These are phyloP conservation scores for Pseudofabraea citricarpa DNA, from an alignment of 2,329 filamentous ascomycete species.

Conservation along the genomic window DNA sequence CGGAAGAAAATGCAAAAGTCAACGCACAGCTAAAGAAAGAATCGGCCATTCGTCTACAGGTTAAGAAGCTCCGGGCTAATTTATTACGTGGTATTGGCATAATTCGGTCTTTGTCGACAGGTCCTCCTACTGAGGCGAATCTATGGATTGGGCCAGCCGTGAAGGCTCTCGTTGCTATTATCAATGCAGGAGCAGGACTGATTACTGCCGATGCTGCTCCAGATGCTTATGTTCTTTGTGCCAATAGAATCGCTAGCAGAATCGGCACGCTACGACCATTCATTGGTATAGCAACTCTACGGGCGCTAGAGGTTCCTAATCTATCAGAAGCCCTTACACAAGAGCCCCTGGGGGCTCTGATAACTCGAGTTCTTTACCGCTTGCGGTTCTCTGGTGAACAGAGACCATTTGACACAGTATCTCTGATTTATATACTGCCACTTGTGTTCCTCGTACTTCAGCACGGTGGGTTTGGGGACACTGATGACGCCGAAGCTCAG, in stretches of 20 bases:
- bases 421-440: slow-evolving; percentile 81
- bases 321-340: slow-evolving; percentile 67
- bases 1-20: slow-evolving; percentile 86
- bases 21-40: slow-evolving; percentile 90
- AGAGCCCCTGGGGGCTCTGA: slow-evolving; percentile 77
- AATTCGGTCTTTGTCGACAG: slow-evolving; percentile 73
- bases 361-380: slow-evolving; percentile 86
- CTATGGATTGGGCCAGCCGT: slow-evolving; percentile 86
- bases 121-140: slow-evolving; percentile 83
- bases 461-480: slow-evolving; percentile 70
- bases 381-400: slow-evolving; percentile 88
- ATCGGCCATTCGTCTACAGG: slow-evolving; percentile 67
- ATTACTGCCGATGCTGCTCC: slow-evolving; percentile 78
- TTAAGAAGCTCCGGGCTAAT: slow-evolving; percentile 64
- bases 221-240: slow-evolving; percentile 72
- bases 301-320: slow-evolving; percentile 69
- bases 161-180: slow-evolving; percentile 64
- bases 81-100: slow-evolving; percentile 82
- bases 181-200: slow-evolving; percentile 75
- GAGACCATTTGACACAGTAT: slow-evolving; percentile 84
- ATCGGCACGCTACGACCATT: slow-evolving; percentile 76
- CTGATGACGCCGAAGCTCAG: slow-evolving; percentile 84
- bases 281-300: slow-evolving; percentile 80
- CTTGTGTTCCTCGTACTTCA: slow-evolving; percentile 74
- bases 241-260: slow-evolving; percentile 68